A percentile compares a stretch with the other conserved stretches of the same genome.
Conservation (phyloP, 208 protist genomes). For the Leishmania gerbilli region DNA sequence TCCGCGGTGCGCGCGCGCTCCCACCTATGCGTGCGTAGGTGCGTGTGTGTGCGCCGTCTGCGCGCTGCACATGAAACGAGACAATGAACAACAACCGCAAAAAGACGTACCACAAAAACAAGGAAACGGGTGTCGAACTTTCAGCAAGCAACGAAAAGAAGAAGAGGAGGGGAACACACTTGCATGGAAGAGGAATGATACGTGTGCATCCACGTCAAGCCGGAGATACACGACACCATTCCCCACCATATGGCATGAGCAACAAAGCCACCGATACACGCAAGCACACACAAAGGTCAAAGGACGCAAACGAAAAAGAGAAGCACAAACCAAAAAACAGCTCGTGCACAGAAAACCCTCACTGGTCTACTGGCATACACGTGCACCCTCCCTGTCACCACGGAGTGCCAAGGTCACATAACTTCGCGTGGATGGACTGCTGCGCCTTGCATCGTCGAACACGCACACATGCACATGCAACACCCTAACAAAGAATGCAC, state of each 20-base stretch:
- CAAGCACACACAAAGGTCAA: background rate
- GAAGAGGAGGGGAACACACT: background rate
- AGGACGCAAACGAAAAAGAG: background rate
- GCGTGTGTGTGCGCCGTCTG: background rate
- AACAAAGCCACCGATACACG: background rate
- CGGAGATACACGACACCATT: background rate
- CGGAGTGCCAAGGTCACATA: background rate
- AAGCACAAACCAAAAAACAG: background rate
- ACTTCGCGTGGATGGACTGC: background rate
- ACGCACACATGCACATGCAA: background rate
- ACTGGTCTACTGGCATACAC: background rate
- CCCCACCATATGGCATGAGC: background rate
- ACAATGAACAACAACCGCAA: background rate
- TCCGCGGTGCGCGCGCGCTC: background rate
- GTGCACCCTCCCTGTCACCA: background rate
- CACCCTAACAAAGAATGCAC: background rate
- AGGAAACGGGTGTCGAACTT: background rate
- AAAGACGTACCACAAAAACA: no score
- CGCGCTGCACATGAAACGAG: background rate
- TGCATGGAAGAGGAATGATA: background rate
- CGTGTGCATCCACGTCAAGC: background rate
- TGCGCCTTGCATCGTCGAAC: background rate
- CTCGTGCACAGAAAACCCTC: background rate
- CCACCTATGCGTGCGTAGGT: background rate
- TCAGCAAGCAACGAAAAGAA: background rate